Conservation (phyloP, 192 early-diverging fungal species). For the Glomus cerebriforme region DNA sequence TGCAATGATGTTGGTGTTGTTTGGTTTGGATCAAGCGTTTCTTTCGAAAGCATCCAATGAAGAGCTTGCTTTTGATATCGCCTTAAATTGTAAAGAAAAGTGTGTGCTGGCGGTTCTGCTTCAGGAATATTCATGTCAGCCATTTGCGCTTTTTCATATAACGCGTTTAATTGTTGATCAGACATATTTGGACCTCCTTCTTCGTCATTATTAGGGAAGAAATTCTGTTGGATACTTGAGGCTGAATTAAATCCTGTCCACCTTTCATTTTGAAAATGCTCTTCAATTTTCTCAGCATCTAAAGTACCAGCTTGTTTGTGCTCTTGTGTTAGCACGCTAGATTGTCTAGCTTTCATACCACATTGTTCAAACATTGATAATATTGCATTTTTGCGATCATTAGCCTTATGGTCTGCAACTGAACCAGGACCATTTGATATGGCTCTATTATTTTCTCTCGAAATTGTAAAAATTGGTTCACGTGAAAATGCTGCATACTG, state of each 20-base stretch:
- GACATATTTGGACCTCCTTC: slow-evolving; percentile 48
- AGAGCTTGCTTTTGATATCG: slow-evolving; percentile 55
- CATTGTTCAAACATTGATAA: slow-evolving; percentile 19
- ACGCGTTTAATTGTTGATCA: slow-evolving; percentile 50
- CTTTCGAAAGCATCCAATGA: slow-evolving; percentile 56
- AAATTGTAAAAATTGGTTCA: slow-evolving; percentile 32
- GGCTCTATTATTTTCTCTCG: slow-evolving; percentile 2
- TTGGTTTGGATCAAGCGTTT: slow-evolving; percentile 24
- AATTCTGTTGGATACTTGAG: slow-evolving; percentile 29
- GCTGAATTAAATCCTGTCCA: slow-evolving; percentile 28
- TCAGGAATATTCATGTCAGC: slow-evolving; percentile 48
- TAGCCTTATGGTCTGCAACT: neutral
- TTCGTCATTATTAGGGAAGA: slow-evolving; percentile 18
- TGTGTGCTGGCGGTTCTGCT: slow-evolving; percentile 46
- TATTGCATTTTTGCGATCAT: neutral
- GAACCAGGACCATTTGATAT: neutral
- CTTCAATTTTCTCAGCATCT: slow-evolving; percentile 32
- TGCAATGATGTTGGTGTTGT: slow-evolving; percentile 45
- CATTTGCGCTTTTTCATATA: slow-evolving; percentile 60
- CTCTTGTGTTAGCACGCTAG: slow-evolving; percentile 37
- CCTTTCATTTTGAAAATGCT: slow-evolving; percentile 39
- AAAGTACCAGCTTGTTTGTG: slow-evolving; percentile 37
- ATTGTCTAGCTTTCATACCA: slow-evolving; percentile 35
- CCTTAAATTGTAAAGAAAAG: slow-evolving; percentile 46
- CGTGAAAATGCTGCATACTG: slow-evolving; percentile 43